Percentiles rank a stretch among this genome's conserved stretches.
phyloP scores from a whole-genome alignment of 2,329 filamentous ascomycete genomes.

The Metarhizium sp. region DNA sequence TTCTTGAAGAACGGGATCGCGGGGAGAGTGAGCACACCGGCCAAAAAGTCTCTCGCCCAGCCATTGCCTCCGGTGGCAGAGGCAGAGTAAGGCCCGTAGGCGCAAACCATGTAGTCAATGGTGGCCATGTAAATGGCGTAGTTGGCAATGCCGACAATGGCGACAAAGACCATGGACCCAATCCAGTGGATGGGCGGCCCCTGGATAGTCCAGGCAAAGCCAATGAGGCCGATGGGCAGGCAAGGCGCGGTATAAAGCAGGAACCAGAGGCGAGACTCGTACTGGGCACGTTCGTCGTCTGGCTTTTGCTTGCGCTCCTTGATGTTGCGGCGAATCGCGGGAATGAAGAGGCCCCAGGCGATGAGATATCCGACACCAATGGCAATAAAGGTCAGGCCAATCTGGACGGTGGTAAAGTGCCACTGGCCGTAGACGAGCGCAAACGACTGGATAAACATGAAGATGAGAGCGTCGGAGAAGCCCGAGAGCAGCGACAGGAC shows the following conservation, averaged over 20 bases:
- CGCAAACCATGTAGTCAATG: slow-evolving; percentile 69
- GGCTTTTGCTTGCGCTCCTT: slow-evolving; percentile 40
- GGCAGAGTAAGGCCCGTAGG: slow-evolving; percentile 64
- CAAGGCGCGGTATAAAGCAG: slow-evolving; percentile 53
- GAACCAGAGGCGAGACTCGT: slow-evolving; percentile 58
- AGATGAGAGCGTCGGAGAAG: slow-evolving; percentile 67
- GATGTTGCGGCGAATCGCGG: slow-evolving; percentile 44
- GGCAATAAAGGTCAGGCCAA: slow-evolving; percentile 55
- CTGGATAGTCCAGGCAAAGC: slow-evolving; percentile 60
- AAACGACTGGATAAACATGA: slow-evolving; percentile 69
- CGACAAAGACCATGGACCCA: slow-evolving; percentile 54
- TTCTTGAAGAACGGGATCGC: slow-evolving; percentile 56
- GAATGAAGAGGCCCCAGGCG: slow-evolving; percentile 50
- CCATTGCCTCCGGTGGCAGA: slow-evolving; percentile 70
- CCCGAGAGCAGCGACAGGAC: slow-evolving; percentile 61
- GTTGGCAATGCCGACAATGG: slow-evolving; percentile 63
- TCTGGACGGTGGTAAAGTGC: slow-evolving; percentile 46
- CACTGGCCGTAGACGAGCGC: slow-evolving; percentile 57
- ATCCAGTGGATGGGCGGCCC: slow-evolving; percentile 60
- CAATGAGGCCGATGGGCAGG: slow-evolving; percentile 57
- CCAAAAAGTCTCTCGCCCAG: slow-evolving; percentile 63
- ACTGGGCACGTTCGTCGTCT: slow-evolving; percentile 50
- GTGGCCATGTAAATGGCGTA: slow-evolving; percentile 68
- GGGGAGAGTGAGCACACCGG: slow-evolving; percentile 61
- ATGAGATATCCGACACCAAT: slow-evolving; percentile 59